Evolutionary conservation across 345 rosid species (phyloP), one percentile per base, ranked within the genome.

Genomic region (Boechera divaricarpa): DNA sequence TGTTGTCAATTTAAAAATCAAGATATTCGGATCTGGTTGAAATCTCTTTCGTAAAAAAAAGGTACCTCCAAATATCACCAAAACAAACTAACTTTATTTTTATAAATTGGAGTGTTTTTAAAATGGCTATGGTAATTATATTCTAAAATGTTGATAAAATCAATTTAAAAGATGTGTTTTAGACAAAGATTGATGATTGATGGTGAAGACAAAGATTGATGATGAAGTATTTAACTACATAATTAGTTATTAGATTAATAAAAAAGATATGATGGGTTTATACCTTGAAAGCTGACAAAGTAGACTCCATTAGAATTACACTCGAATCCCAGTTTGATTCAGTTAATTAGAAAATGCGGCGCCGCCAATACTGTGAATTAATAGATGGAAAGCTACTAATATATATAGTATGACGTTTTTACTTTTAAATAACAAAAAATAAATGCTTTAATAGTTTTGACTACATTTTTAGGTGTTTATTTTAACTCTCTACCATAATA

Each of bases 181-280:
- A 39, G 44, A 2, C 44, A 39, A 39, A 12, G 47, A 66, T 49
- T 49, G 54, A 49, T 49, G 54, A 16, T 49, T 42, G 12, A 42
- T 60, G 68, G 61, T 26, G 53, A 58, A 39, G 13, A 39, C 44
- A 39, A 39, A 39, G 12, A 65, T n/a, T 47, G 52, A 47, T 47
- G 52, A n/a, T 47, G 21, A 15, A 49, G 47, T 49, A 49, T 8
- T 49, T 21, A 49, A 5, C 10, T 1, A 48, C 16, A 49, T 49
- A 3, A 7, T 5, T 49, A 16, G 11, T 18, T 8, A 51, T 21
- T 18, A 51, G 10, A 24, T 21, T 51, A 18, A 18, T 1, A 1
- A 18, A 7, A 51, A 52, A 52, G 13, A 52, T 52, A 51, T 21
- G 13, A 9, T 52, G 13, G 1, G 75, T 31, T 53, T 55, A 3